Evolutionary conservation across 2,329 filamentous ascomycete genomes (phyloP).

Genomic region (Lachnellula cervina): DNA sequence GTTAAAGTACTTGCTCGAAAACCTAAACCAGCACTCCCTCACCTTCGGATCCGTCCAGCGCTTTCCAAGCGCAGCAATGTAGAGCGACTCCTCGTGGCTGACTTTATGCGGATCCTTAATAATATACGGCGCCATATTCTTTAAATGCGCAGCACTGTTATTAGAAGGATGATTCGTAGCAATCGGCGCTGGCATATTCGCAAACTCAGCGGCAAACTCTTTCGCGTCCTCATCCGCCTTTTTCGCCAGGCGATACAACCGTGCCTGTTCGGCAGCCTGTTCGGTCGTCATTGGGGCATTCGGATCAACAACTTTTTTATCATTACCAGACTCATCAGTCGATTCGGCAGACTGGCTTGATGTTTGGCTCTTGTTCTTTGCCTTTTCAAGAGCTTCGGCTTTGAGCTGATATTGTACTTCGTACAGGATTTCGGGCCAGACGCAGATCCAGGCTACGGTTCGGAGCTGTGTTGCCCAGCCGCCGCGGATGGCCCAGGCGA

Average conservation of each 20-base stretch:
- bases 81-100: conserved; percentile 71
- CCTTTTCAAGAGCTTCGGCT: conserved; percentile 42
- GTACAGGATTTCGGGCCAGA: conserved; percentile 76
- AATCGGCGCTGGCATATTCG: conserved; percentile 36
- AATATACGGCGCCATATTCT: conserved; percentile 56
- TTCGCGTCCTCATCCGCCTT: conserved; percentile 40
- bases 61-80: conserved; percentile 54
- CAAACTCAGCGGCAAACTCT: conserved; percentile 23
- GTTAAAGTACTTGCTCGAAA: conserved; percentile 78
- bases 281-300: conserved; percentile 43
- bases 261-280: conserved; percentile 56
- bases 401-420: conserved; percentile 70
- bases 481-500: conserved; percentile 88
- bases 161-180: conserved; percentile 51
- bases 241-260: conserved; percentile 53
- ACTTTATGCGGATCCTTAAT: conserved; percentile 76
- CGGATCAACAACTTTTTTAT: conserved; percentile 21
- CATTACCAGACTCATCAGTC: conserved; percentile 22
- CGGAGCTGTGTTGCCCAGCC: conserved; percentile 93
- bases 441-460: conserved; percentile 84
- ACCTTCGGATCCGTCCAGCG: conserved; percentile 47
- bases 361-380: conserved; percentile 28
- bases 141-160: conserved; percentile 54
- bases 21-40: conserved; percentile 63
- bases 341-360: conserved; percentile 9